Conservation (phyloP, 805 yeast genomes). For the Sugiyamaella qingdaonensis region DNA sequence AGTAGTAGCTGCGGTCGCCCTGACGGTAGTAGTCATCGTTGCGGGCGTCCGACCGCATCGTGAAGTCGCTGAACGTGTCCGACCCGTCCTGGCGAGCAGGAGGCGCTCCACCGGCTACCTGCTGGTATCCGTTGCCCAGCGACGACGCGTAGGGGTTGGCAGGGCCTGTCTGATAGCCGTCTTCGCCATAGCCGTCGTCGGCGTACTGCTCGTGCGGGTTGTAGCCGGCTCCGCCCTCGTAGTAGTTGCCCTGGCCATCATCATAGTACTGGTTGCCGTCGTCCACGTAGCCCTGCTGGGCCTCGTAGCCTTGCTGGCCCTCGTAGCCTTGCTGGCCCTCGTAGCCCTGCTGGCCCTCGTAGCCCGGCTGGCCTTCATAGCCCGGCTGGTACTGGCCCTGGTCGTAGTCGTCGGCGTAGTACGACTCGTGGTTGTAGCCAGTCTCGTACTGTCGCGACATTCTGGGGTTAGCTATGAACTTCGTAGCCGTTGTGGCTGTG, state of each 20-base stretch:
- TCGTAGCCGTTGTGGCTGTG: background rate
- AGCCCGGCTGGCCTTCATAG: conserved; percentile 12
- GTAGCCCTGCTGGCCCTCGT: conserved; percentile 17
- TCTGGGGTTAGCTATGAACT: conserved; percentile 7
- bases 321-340: too few species aligned
- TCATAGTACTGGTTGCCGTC: conserved; percentile 27
- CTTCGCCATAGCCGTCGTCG: conserved; percentile 35
- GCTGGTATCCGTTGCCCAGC: conserved; percentile 34
- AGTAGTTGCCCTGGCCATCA: conserved; percentile 41
- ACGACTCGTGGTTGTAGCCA: conserved; percentile 20
- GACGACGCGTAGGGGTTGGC: conserved; percentile 45
- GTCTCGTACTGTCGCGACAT: conserved; percentile 16
- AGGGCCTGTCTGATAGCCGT: conserved; percentile 40
- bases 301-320: conserved; percentile 13
- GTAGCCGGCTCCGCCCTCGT: conserved; percentile 38
- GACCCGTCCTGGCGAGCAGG: conserved; percentile 31
- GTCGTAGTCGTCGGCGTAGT: conserved; percentile 23
- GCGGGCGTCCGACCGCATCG: conserved; percentile 39
- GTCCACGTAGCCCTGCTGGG: conserved; percentile 10
- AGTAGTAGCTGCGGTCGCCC: conserved; percentile 22
- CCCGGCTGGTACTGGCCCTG: conserved; percentile 20
- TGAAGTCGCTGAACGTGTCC: conserved; percentile 40
- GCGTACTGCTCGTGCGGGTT: conserved; percentile 36
- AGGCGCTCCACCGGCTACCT: conserved; percentile 20
- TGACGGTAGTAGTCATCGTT: conserved; percentile 37